A percentile compares a stretch with the other conserved stretches of the same genome.
Evolutionary conservation across 371 early-diverging fungal genomes (phyloP).

Genomic region (Chytridiales sp.): DNA sequence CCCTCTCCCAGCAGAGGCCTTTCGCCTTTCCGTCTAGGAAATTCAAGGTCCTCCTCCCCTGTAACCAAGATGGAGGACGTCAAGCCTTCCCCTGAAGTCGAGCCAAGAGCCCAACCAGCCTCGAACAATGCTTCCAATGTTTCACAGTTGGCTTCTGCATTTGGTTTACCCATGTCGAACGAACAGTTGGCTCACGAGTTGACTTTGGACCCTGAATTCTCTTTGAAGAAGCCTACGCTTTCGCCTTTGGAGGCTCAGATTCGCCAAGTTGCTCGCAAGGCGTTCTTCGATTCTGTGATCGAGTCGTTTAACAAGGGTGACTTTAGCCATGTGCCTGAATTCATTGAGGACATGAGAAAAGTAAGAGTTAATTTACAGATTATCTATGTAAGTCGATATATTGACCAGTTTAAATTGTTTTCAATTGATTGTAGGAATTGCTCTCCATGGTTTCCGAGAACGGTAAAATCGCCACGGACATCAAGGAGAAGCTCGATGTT

Average conservation of each 20-base stretch:
- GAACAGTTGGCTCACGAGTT: conserved; percentile 77
- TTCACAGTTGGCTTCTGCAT: conserved; percentile 18
- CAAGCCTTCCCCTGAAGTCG: conserved; percentile 2
- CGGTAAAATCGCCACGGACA: conserved; percentile 40
- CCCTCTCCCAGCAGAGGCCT: conserved; percentile 7
- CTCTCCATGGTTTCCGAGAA: conserved; percentile 45
- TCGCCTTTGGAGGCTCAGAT: conserved; percentile 58
- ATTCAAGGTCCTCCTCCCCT: conserved; percentile 4
- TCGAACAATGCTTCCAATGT: too few relatives aligned
- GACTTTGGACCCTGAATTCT: conserved; percentile 72
- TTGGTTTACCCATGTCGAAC: conserved; percentile 50
- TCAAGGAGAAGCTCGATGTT: conserved; percentile 62
- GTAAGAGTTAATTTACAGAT: too few relatives aligned
- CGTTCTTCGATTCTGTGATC: conserved; percentile 62
- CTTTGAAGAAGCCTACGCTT: conserved; percentile 46
- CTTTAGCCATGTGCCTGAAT: conserved; percentile 42
- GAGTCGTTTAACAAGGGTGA: conserved; percentile 52
- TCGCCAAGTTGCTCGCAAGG: conserved; percentile 55
- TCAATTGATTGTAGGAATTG: conserved; percentile 37
- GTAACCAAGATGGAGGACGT: not conserved
- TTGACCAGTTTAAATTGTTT: too few relatives aligned
- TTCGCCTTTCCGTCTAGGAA: not conserved
- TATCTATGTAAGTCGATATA: too few relatives aligned
- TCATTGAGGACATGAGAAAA: conserved; percentile 58
- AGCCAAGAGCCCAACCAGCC: not conserved